Conservation (phyloP, 2,329 filamentous ascomycete species). For the Colletotrichum camelliae region DNA sequence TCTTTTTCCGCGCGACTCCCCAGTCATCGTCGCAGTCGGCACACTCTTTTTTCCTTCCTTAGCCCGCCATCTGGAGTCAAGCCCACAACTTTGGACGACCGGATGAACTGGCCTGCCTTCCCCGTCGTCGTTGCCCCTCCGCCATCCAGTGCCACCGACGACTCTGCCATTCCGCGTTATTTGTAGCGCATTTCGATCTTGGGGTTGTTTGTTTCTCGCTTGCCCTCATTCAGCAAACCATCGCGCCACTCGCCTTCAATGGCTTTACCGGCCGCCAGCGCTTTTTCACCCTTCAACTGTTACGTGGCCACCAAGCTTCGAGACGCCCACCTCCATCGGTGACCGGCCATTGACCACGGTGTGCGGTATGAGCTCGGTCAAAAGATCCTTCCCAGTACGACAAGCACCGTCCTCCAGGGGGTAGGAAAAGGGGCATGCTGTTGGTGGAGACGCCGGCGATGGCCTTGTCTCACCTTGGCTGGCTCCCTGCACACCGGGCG, state of each 20-base stretch:
- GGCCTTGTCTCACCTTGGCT: slow-evolving; percentile 17
- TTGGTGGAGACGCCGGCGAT: slow-evolving; percentile 6
- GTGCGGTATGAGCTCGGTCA: slow-evolving; percentile 11
- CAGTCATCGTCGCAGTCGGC: neutral
- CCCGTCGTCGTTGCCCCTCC: neutral
- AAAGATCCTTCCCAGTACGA: neutral
- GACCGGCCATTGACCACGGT: neutral
- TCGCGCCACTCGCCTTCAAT: neutral
- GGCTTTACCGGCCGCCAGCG: neutral
- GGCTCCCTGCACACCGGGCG: slow-evolving; percentile 3
- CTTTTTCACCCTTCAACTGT: neutral
- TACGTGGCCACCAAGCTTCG: neutral
- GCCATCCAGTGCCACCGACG: neutral
- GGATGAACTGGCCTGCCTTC: neutral
- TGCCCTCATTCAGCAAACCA: neutral
- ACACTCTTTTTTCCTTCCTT: neutral
- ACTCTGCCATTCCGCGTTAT: neutral
- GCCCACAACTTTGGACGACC: neutral
- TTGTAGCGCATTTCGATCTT: neutral
- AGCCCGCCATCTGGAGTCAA: slow-evolving; percentile 2
- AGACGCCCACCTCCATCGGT: neutral
- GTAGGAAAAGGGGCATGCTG: neutral
- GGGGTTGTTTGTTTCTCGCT: neutral
- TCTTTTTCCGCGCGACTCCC: neutral
- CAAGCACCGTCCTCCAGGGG: neutral